Conservation (phyloP, 1,284 basidiomycete genomes). For the Cryptococcus deneoformans region DNA sequence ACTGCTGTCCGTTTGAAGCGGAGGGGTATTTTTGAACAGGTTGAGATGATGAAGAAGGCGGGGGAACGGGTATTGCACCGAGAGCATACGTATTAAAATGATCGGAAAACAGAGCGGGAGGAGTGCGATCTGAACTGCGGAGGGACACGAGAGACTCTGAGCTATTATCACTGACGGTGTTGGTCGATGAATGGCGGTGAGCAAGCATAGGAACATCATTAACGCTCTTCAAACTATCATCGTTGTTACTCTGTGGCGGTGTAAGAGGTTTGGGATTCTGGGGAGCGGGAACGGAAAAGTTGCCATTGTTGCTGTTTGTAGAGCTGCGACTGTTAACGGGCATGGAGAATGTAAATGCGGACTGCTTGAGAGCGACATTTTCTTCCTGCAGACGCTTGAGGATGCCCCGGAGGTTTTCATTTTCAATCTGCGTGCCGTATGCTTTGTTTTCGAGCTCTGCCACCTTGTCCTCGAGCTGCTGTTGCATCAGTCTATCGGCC, state of each 20-base stretch:
- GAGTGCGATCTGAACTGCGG: constrained; percentile 13
- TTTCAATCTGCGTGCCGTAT: constrained; percentile 45
- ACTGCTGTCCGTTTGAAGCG: neutral
- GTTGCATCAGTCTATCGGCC: constrained; percentile 3
- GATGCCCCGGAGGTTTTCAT: constrained; percentile 49
- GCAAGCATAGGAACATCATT: constrained; percentile 23
- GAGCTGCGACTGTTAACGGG: constrained; percentile 26
- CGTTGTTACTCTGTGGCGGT: constrained; percentile 30
- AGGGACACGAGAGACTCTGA: constrained; percentile 36
- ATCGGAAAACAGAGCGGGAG: constrained; percentile 16
- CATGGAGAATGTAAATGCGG: constrained; percentile 49
- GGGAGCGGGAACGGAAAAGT: neutral
- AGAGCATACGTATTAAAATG: constrained; percentile 18
- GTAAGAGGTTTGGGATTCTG: constrained; percentile 37
- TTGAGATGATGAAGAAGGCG: neutral
- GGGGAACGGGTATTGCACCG: neutral
- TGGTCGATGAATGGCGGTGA: constrained; percentile 20
- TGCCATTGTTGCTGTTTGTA: neutral
- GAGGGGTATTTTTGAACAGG: neutral
- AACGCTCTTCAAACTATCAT: constrained; percentile 33
- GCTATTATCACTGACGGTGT: constrained; percentile 12
- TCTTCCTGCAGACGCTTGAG: constrained; percentile 49
- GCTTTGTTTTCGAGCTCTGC: constrained; percentile 46
- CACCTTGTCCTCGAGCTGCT: constrained; percentile 49
- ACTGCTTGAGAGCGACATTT: constrained; percentile 48